Base-by-base conservation (phyloP, 208 protist species). In the Crithidia sp. region DNA sequence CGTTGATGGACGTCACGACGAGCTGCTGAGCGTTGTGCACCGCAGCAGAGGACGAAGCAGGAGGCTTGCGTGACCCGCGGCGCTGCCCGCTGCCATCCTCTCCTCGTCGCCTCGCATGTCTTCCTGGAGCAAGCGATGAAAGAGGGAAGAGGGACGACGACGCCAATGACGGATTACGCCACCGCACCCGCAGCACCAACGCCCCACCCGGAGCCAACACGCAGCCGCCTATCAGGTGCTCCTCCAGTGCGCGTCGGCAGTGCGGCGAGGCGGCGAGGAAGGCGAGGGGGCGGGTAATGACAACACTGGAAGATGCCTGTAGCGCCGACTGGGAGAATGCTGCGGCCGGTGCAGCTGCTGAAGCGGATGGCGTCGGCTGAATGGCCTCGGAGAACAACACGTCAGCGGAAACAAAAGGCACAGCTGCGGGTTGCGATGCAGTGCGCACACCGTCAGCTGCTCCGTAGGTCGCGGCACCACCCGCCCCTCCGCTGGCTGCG, bases 131-230 rank as follows among this genome's bases (percentile, higher is more conserved):
- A 28, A 28, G 28, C 28, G 28, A 28, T 28, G 28, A 16, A 12
- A 6, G 45, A 12, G 6, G 13, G 57, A 9, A 19, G 57, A 41
- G 16, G 5, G 59, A 16, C 3, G 45, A 53, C n/a, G 45, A 9
- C 7, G 61, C 6, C 59, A 0, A 17, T 52, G 36, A 6, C 6
- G 49, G 19, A 10, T 69, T 52, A 14, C 40, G 40, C 9, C 17
- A 52, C 2, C 64, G 70, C 45, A 86, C 59, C 49, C 67, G 77
- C 60, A 88, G 80, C n/a, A 84, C 59, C 49, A 91, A 60, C 8
- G 80, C 50, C 1, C 83, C 80, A 7, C 64, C 63, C 37, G 83
- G 83, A 2, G 86, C 71, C 53, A 91, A 60, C 28, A 78, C 83
- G 43, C 83, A 91, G 50, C 86, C 83, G 5, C 77, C 74, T 0